Percentiles rank a stretch among this genome's conserved stretches.
Evolutionary conservation across 768 basidiomycete species (phyloP).

Genomic region (Gloeostereum incarnatum): DNA sequence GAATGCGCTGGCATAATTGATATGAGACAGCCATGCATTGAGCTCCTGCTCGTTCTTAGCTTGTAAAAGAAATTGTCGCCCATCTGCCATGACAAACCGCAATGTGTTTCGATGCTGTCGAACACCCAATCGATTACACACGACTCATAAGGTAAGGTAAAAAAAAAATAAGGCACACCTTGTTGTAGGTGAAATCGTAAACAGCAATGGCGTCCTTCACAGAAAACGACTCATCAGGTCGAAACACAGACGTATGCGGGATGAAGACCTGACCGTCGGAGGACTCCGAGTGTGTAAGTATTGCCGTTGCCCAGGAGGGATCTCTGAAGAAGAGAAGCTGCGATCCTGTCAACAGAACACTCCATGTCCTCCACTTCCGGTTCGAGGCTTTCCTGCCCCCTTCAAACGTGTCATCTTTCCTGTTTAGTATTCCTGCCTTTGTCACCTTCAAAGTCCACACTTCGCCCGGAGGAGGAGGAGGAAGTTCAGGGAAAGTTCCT

Average conservation of each 20-base stretch:
- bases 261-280: conserved; percentile 22
- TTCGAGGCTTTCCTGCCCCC: conserved; percentile 67
- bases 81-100: conserved; percentile 66
- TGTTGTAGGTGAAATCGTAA: conserved; percentile 66
- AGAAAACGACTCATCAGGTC: conserved; percentile 81
- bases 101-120: conserved; percentile 62
- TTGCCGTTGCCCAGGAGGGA: conserved; percentile 37
- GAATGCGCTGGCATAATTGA: conserved; percentile 94
- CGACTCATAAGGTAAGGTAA: neutral
- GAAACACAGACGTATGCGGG: conserved; percentile 36
- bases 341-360: conserved; percentile 79
- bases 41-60: conserved; percentile 59
- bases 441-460: conserved; percentile 54
- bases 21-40: conserved; percentile 83
- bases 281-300: conserved; percentile 33
- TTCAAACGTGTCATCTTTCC: conserved; percentile 74
- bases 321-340: conserved; percentile 90
- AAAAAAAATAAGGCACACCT: conserved; percentile 32
- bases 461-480: conserved; percentile 16
- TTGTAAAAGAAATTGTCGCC: conserved; percentile 79
- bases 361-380: conserved; percentile 86
- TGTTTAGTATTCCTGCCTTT: conserved; percentile 71
- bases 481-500: conserved; percentile 15
- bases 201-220: conserved; percentile 75
- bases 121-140: neutral